Conservation (phyloP, 768 basidiomycete species). For the Dacryopinax primogenitus region DNA sequence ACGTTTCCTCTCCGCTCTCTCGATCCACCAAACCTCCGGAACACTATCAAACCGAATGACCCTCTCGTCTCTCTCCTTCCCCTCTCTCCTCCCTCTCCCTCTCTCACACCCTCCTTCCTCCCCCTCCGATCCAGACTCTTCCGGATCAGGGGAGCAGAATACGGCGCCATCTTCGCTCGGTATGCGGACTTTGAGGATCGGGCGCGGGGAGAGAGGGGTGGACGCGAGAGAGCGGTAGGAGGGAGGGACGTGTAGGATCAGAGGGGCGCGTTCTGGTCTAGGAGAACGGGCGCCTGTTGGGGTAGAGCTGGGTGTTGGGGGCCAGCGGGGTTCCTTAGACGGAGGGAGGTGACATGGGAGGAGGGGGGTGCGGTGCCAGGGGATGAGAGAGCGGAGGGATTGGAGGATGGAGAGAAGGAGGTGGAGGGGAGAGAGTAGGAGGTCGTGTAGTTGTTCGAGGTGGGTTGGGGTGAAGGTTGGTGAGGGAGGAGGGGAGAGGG, state of each 20-base stretch:
- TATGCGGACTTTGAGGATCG: background rate
- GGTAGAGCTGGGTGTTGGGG: background rate
- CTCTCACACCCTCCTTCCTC: background rate
- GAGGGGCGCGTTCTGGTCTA: background rate
- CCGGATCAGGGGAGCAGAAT: background rate
- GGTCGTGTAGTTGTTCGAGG: constrained; percentile 18
- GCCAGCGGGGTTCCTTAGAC: no score
- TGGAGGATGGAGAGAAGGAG: constrained; percentile 19
- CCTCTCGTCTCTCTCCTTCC: constrained; percentile 1
- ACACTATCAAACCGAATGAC: constrained; percentile 5
- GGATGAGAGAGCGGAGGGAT: constrained; percentile 4
- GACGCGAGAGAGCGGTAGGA: background rate
- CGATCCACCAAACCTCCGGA: constrained; percentile 1
- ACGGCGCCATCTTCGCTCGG: constrained; percentile 1
- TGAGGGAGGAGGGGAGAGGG: constrained; percentile 17
- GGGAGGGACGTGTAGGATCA: background rate
- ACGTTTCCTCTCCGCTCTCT: background rate
- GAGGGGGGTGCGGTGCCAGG: background rate
- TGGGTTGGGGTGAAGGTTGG: constrained; percentile 16
- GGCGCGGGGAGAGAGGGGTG: background rate
- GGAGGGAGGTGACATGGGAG: background rate
- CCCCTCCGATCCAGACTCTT: background rate
- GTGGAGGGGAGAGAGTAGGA: constrained; percentile 22
- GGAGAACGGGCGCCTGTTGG: background rate
- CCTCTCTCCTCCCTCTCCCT: background rate